Conservation (phyloP, 371 early-diverging fungal genomes). For the Apophysomyces trapeziformis region DNA sequence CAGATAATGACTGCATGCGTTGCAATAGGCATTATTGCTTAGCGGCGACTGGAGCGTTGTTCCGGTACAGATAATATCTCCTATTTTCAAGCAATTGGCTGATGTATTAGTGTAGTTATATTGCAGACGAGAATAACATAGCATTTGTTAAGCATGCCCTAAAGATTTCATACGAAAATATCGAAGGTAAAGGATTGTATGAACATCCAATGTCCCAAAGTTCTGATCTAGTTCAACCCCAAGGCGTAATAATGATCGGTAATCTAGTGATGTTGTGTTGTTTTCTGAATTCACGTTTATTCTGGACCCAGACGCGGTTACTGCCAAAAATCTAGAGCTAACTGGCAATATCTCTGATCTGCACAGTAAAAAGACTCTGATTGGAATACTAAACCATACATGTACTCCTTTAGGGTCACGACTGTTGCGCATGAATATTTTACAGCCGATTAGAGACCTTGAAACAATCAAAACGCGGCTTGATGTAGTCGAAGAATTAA, state of each 20-base stretch:
- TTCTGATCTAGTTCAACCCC: too few relatives aligned
- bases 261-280: background rate
- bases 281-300: slow-evolving; percentile 9
- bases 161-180: slow-evolving; percentile 65
- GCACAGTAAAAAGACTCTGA: slow-evolving; percentile 53
- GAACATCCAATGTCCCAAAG: too few relatives aligned
- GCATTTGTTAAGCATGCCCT: slow-evolving; percentile 61
- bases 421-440: slow-evolving; percentile 70
- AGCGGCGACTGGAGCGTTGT: slow-evolving; percentile 55
- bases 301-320: slow-evolving; percentile 44
- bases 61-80: slow-evolving; percentile 39
- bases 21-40: slow-evolving; percentile 59
- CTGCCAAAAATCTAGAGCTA: slow-evolving; percentile 71
- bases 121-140: slow-evolving; percentile 54
- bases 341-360: slow-evolving; percentile 45
- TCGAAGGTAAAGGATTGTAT: slow-evolving; percentile 41
- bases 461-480: slow-evolving; percentile 44
- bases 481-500: slow-evolving; percentile 59
- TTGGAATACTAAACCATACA: slow-evolving; percentile 62
- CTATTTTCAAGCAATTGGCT: background rate
- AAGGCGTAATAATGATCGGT: background rate
- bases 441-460: slow-evolving; percentile 66
- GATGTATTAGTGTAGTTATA: slow-evolving; percentile 41
- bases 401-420: slow-evolving; percentile 77
- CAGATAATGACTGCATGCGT: background rate